A percentile compares a stretch with the other conserved stretches of the same genome.
phyloP scores from a whole-genome alignment of 306 rosid species.

The Lathyrus oleraceus region DNA sequence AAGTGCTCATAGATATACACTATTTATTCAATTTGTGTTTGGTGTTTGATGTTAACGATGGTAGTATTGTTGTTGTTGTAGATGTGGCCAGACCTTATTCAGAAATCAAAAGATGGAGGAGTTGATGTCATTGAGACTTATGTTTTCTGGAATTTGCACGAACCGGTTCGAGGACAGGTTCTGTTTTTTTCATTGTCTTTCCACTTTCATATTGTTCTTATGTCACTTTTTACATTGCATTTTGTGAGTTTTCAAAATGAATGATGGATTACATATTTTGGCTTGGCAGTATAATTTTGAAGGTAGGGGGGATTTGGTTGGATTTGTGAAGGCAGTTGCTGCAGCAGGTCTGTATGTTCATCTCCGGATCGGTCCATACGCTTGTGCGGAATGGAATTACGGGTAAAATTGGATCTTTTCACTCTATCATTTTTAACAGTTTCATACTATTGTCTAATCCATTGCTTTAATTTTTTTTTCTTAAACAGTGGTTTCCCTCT shows the following conservation, averaged over 20 bases:
- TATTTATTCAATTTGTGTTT: neutral
- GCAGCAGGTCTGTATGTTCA: conserved; percentile 80
- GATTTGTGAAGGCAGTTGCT: conserved; percentile 77
- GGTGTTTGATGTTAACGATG: conserved; percentile 16
- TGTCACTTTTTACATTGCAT: conserved; percentile 9
- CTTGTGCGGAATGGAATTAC: conserved; percentile 96
- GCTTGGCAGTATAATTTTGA: conserved; percentile 69
- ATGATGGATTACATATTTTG: conserved; percentile 28
- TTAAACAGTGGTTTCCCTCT: conserved; percentile 81
- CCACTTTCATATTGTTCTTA: conserved; percentile 1
- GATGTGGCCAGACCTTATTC: conserved; percentile 98
- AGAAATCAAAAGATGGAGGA: conserved; percentile 94
- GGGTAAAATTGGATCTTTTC: conserved; percentile 51
- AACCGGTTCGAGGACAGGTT: conserved; percentile 81
- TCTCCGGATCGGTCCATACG: conserved; percentile 95
- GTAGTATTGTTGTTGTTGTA: conserved; percentile 36
- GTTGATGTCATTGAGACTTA: conserved; percentile 91
- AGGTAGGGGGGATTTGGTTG: conserved; percentile 75
- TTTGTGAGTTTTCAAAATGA: conserved; percentile 14
- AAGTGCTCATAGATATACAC: neutral
- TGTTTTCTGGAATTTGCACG: conserved; percentile 90
- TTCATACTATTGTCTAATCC: conserved; percentile 25
- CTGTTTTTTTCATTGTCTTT: conserved; percentile 21
- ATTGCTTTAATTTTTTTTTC: neutral
- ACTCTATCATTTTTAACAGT: neutral